Conservation (phyloP, 306 rosid genomes). For the Parietaria judaica region DNA sequence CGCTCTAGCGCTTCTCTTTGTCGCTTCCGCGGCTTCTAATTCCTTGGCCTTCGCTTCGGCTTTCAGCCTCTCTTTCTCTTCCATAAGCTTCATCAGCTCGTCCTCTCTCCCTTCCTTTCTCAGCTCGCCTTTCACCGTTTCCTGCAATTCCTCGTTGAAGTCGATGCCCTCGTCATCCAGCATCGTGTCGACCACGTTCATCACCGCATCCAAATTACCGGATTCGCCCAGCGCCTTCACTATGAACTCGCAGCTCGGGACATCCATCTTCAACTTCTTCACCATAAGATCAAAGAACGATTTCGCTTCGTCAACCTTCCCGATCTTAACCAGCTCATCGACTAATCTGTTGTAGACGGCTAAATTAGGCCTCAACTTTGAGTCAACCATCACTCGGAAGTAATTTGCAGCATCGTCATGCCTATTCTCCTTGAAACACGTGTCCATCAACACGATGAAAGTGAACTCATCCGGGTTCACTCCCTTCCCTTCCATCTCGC, state of each 20-base stretch:
- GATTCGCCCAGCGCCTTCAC: constrained; percentile 70
- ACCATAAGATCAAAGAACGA: constrained; percentile 79
- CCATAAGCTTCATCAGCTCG: constrained; percentile 68
- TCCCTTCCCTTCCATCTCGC: constrained; percentile 66
- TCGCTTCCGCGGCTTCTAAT: constrained; percentile 86
- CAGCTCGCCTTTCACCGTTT: constrained; percentile 67
- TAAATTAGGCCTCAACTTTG: constrained; percentile 74
- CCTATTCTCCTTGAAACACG: constrained; percentile 71
- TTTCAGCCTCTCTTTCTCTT: constrained; percentile 85
- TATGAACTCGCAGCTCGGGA: constrained; percentile 67
- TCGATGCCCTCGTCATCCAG: constrained; percentile 71
- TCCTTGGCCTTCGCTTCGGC: constrained; percentile 98
- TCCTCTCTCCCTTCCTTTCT: constrained; percentile 85
- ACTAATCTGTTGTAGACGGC: constrained; percentile 75
- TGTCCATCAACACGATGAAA: constrained; percentile 72
- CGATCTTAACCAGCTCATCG: constrained; percentile 72
- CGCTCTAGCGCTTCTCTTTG: constrained; percentile 71
- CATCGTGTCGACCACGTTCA: constrained; percentile 67
- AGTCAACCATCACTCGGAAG: constrained; percentile 72
- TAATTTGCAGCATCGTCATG: constrained; percentile 82
- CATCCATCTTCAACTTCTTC: constrained; percentile 92
- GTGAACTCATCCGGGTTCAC: constrained; percentile 90
- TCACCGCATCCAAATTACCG: constrained; percentile 64
- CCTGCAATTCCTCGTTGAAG: constrained; percentile 69
- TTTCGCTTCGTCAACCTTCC: constrained; percentile 66